Evolutionary conservation across 352 stramenopile genomes (phyloP), one percentile per base, ranked within the genome.

Genomic region (Phytopythium aichiense): DNA sequence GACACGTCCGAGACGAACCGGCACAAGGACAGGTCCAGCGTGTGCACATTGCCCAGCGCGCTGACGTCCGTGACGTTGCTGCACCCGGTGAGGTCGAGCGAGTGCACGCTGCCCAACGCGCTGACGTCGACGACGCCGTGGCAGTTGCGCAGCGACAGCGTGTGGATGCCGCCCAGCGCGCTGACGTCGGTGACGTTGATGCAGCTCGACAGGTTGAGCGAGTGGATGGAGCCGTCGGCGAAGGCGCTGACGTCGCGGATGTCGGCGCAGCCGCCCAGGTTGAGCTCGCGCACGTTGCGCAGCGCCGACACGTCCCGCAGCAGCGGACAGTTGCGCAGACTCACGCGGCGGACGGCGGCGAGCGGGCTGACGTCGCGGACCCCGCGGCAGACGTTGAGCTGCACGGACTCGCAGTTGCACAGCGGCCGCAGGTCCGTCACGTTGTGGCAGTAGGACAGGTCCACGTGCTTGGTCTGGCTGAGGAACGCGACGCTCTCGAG

Each of bases 391-490:
- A 92, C 72, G 49, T 89, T 89, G 45, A 90, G 68, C 48, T 84
- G 73, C 46, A 92, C 79, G 0, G 71, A 69, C 7, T 74, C 63
- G 55, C 73, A 86, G 28, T 76, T 58, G 18, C 68, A 63, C 2
- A 90, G 71, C 23, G 83, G 68, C 31, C 61, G 35, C 30, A 92
- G 66, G 54, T 89, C 67, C 1, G 63, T 66, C 30, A 92, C 64
- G 16, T 45, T 65, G 67, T 91, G 82, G 60, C 82, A 91, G 62
- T 91, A 91, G 18, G 77, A 88, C 20, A 91, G 66, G 46, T 89
- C 77, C 9, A 89, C 77, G 40, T 69, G 66, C 52, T 71, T 58
- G 12, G 76, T 69, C 8, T 61, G 31, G 20, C 56, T 49, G 15
- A 91, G 66, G 59, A 77, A 88, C 25, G 63, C 65, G 6, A 89